Base-by-base conservation (phyloP, 345 rosid genomes). In the Toxicodendron radicans region DNA sequence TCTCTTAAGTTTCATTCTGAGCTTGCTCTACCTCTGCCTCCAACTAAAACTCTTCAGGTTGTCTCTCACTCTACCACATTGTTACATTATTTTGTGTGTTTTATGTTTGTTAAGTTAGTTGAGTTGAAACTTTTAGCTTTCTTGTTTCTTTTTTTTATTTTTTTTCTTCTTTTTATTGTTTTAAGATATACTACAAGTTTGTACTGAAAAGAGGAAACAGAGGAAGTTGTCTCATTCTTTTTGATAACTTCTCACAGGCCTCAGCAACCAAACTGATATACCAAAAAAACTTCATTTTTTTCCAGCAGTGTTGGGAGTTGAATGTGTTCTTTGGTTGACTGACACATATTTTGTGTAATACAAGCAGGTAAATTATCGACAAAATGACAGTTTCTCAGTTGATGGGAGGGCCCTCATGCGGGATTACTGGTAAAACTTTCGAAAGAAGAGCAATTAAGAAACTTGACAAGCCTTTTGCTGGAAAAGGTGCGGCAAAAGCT, bases 381-480 rank as follows among this genome's bases (percentile, higher is more conserved):
- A 73, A 41, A 45, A 73, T 77, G 80, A 11, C 54, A 5, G 73
- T 65, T 24, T 33, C 58, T 52, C 78, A 53, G 63, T 35, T 80
- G 53, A 41, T 24, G 16, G 56, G 80, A 58, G 64, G 64, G 43
- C 65, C n/a, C 16, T 70, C 64, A 23, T 70, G 30, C 46, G 70
- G 80, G 21, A 41, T 70, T 35, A 5, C 30, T 7, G 69, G 69
- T 45, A 60, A 51, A 14, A 56, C 41, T 58, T 41, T 12, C 5
- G 66, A 65, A 68, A 53, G 49, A 69, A 73, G 75, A 77, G 46
- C 53, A 46, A 14, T 38, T 10, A 64, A 58, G 52, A 69, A 64
- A 18, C 48, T 52, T 72, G 52, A 58, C 49, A 76, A 59, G 38
- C 53, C 62, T 52, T 24, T 73, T 35, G 27, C 61, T 5, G 10